These are phyloP conservation scores for Eimeria sp. DNA, from an alignment of 169 alveolate species.

Conservation along the genomic window DNA sequence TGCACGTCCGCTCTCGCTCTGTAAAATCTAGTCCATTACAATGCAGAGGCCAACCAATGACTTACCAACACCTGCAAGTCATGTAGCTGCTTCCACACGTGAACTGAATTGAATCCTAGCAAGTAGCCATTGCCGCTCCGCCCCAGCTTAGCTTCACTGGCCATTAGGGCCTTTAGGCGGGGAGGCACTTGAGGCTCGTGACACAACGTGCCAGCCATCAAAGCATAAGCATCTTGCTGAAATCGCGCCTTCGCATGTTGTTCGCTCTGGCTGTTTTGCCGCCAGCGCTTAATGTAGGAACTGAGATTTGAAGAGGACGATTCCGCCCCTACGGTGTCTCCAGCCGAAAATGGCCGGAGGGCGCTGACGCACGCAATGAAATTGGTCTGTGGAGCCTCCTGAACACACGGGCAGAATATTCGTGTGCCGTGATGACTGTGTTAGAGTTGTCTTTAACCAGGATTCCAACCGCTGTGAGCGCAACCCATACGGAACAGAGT, in stretches of 20 bases:
- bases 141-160: not conserved
- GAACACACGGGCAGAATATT: not conserved
- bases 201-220: not conserved
- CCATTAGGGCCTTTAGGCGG: conserved; percentile 7
- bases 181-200: conserved; percentile 51
- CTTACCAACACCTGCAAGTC: conserved; percentile 67
- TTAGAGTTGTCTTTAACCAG: not conserved
- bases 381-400: conserved; percentile 61
- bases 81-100: conserved; percentile 64
- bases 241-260: not conserved
- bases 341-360: conserved; percentile 19
- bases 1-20: not conserved
- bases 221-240: not conserved
- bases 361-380: conserved; percentile 67
- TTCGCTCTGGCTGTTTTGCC: conserved; percentile 12
- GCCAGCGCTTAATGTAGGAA: conserved; percentile 44
- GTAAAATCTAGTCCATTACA: not conserved
- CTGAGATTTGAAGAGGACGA: conserved; percentile 20
- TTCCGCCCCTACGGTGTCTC: not conserved
- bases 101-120: conserved; percentile 33
- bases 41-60: not conserved
- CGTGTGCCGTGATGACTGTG: not conserved
- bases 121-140: not conserved
- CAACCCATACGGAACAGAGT: not conserved
- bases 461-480: not conserved